Conservation (phyloP, 345 rosid species). For the Moringa oleifera region DNA sequence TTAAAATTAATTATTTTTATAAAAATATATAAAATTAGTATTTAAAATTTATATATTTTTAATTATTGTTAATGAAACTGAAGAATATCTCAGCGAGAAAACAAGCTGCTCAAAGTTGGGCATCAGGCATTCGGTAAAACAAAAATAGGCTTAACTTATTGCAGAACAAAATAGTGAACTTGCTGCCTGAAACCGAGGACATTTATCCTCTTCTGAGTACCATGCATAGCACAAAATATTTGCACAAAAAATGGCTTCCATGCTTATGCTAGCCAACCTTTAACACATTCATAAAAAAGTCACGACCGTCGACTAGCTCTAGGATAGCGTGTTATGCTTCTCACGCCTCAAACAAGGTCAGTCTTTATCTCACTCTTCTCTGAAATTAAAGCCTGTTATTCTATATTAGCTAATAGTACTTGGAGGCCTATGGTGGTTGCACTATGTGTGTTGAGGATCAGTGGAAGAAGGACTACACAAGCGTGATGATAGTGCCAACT, state of each 20-base stretch:
- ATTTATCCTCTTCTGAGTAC: background rate
- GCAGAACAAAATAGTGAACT: too few species aligned
- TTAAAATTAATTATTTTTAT: too few species aligned
- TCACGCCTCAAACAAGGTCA: slow-evolving; percentile 26
- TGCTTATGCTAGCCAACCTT: slow-evolving; percentile 7
- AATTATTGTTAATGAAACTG: too few species aligned
- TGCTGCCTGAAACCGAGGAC: too few species aligned
- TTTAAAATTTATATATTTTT: too few species aligned
- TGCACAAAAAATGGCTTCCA: slow-evolving; percentile 28
- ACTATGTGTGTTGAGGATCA: slow-evolving; percentile 14
- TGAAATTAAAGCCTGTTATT: background rate
- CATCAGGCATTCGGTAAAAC: too few species aligned
- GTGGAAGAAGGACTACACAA: slow-evolving; percentile 51
- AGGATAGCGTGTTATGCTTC: slow-evolving; percentile 19
- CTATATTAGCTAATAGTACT: background rate
- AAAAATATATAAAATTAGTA: too few species aligned
- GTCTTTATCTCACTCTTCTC: slow-evolving; percentile 1
- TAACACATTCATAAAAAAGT: slow-evolving; percentile 3
- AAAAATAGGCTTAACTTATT: too few species aligned
- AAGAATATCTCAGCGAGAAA: too few species aligned
- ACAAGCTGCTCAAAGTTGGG: too few species aligned
- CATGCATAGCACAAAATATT: background rate
- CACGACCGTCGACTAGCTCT: slow-evolving; percentile 11
- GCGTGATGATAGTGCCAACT: slow-evolving; percentile 59
- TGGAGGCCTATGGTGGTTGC: background rate